These are phyloP conservation scores for Hansenula lynferdii DNA, from an alignment of 1,139 yeast genomes.

Conservation along the genomic window DNA sequence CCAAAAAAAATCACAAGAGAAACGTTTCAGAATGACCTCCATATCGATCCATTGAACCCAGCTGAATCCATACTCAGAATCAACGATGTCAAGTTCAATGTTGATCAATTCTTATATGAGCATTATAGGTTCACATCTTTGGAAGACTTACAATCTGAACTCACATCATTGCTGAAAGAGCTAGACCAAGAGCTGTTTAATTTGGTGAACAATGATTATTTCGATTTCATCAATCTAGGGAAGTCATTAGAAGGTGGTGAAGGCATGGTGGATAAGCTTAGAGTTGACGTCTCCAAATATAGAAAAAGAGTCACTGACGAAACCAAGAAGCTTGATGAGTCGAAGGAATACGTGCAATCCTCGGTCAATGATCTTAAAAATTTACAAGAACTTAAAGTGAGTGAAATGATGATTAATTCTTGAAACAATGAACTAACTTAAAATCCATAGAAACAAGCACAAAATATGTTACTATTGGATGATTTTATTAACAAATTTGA, in stretches of 20 bases:
- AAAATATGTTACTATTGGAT: conserved; percentile 19
- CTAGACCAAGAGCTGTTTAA: conserved; percentile 56
- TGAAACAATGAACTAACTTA: no score
- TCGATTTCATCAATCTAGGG: conserved; percentile 66
- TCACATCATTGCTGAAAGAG: conserved; percentile 34
- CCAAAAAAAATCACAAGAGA: conserved; percentile 36
- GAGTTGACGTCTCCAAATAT: conserved; percentile 39
- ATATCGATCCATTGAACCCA: conserved; percentile 16
- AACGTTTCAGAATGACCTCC: conserved; percentile 28
- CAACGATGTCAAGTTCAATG: conserved; percentile 26
- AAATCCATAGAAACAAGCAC: conserved; percentile 9
- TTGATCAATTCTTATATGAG: conserved; percentile 37
- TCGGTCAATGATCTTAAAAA: conserved; percentile 10
- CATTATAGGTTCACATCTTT: conserved; percentile 46
- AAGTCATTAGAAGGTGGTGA: conserved; percentile 46
- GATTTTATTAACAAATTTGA: conserved; percentile 19
- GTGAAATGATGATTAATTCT: conserved; percentile 1
- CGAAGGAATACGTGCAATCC: conserved; percentile 19
- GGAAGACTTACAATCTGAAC: conserved; percentile 40
- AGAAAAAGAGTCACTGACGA: conserved; percentile 26
- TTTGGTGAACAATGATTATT: conserved; percentile 64
- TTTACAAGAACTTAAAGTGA: conserved; percentile 11
- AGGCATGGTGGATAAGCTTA: conserved; percentile 36
- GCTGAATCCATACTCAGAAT: conserved; percentile 13
- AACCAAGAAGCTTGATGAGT: conserved; percentile 17